These are phyloP conservation scores for Aspergillus hortae DNA, from an alignment of 2,329 filamentous ascomycete species.

Conservation along the genomic window DNA sequence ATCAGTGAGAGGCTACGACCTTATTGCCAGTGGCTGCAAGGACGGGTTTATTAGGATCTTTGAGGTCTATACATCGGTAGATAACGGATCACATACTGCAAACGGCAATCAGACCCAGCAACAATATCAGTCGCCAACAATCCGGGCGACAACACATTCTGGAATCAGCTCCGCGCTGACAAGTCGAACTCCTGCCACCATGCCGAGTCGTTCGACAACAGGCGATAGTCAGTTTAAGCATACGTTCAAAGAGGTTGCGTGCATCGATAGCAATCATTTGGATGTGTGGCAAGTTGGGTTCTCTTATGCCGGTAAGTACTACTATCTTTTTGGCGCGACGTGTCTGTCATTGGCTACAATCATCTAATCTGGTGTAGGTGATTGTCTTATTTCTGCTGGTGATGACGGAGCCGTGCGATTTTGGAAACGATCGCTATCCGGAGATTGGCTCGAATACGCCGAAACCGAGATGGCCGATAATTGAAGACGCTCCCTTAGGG, in stretches of 20 bases:
- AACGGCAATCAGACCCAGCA: constrained; percentile 26
- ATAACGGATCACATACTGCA: constrained; percentile 23
- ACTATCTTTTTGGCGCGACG: background rate
- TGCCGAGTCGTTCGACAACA: constrained; percentile 29
- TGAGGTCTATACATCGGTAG: constrained; percentile 49
- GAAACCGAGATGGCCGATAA: constrained; percentile 39
- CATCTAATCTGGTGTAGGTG: constrained; percentile 27
- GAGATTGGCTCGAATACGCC: constrained; percentile 45
- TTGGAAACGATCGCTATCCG: constrained; percentile 42
- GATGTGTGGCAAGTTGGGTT: constrained; percentile 46
- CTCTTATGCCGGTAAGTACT: constrained; percentile 38
- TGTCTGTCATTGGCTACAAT: background rate
- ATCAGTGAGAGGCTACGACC: constrained; percentile 83
- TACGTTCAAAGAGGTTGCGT: constrained; percentile 40
- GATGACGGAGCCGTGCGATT: constrained; percentile 42
- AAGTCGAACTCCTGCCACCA: constrained; percentile 28
- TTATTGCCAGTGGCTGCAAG: constrained; percentile 87
- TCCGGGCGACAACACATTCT: constrained; percentile 35
- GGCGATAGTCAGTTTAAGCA: constrained; percentile 40
- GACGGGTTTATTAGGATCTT: constrained; percentile 91
- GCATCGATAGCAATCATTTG: constrained; percentile 42
- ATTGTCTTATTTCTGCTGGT: constrained; percentile 42
- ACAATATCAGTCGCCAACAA: constrained; percentile 24
- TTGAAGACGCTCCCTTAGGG: constrained; percentile 7
- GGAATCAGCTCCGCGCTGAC: constrained; percentile 42